phyloP scores from a whole-genome alignment of 2,329 filamentous ascomycete genomes.

The Xylariaceae sp. region DNA sequence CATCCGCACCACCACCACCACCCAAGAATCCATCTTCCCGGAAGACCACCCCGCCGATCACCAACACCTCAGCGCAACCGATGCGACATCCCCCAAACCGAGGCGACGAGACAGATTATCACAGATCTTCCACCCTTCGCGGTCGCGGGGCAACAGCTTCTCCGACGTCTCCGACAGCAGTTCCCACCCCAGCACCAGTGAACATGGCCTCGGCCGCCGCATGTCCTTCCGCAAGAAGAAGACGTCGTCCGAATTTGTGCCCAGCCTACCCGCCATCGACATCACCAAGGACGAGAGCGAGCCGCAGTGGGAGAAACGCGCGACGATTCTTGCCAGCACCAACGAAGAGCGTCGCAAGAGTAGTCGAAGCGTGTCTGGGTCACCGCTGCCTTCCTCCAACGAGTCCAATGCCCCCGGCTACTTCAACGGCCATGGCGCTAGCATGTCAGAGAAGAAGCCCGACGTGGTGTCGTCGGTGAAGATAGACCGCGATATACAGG shows the following conservation, averaged over 20 bases:
- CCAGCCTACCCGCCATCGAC: slow-evolving; percentile 70
- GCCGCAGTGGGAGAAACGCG: background rate
- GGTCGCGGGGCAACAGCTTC: slow-evolving; percentile 47
- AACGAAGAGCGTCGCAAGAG: slow-evolving; percentile 76
- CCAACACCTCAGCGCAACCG: slow-evolving; percentile 28
- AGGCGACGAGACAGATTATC: slow-evolving; percentile 17
- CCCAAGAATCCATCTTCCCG: slow-evolving; percentile 73
- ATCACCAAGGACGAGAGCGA: slow-evolving; percentile 22
- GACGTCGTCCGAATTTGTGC: slow-evolving; percentile 67
- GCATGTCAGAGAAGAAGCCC: slow-evolving; percentile 15
- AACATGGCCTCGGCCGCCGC: slow-evolving; percentile 25
- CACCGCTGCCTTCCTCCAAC: slow-evolving; percentile 18
- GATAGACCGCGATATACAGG: slow-evolving; percentile 74
- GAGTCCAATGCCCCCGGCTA: slow-evolving; percentile 25
- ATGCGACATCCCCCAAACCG: slow-evolving; percentile 26
- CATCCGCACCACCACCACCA: slow-evolving; percentile 76
- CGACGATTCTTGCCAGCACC: slow-evolving; percentile 2
- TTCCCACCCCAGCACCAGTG: slow-evolving; percentile 22
- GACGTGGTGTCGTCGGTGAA: slow-evolving; percentile 45
- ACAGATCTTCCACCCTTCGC: slow-evolving; percentile 14
- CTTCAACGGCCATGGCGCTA: slow-evolving; percentile 27
- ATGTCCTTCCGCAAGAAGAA: slow-evolving; percentile 20
- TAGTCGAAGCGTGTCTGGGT: slow-evolving; percentile 39
- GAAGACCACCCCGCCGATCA: slow-evolving; percentile 41
- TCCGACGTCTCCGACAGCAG: slow-evolving; percentile 37